Evolutionary conservation across 2,329 filamentous ascomycete species (phyloP).

Genomic region (Hymenoscyphus occultus): DNA sequence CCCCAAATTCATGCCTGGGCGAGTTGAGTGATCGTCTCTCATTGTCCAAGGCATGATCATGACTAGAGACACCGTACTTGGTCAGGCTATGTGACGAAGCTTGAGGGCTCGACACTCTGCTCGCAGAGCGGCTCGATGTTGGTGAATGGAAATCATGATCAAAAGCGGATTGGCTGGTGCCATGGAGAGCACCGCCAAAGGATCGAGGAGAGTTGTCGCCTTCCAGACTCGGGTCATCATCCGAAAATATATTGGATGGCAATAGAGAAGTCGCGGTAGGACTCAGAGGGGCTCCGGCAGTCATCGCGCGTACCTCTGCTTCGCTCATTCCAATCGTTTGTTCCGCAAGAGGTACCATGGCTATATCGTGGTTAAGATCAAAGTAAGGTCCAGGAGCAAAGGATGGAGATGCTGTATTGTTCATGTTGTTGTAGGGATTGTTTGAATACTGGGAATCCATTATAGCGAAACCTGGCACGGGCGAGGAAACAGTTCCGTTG

Average conservation of each 20-base stretch:
- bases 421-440: slow-evolving; percentile 44
- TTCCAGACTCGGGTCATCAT: slow-evolving; percentile 53
- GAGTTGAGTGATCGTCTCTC: slow-evolving; percentile 33
- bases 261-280: slow-evolving; percentile 72
- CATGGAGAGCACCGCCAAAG: slow-evolving; percentile 34
- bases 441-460: slow-evolving; percentile 38
- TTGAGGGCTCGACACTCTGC: slow-evolving; percentile 60
- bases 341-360: slow-evolving; percentile 34
- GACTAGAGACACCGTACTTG: slow-evolving; percentile 41
- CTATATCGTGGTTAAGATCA: slow-evolving; percentile 33
- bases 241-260: slow-evolving; percentile 62
- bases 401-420: slow-evolving; percentile 43
- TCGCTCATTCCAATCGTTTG: slow-evolving; percentile 51
- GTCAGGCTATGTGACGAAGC: slow-evolving; percentile 57
- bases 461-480: slow-evolving; percentile 31
- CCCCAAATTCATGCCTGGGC: slow-evolving; percentile 30
- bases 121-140: slow-evolving; percentile 53
- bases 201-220: slow-evolving; percentile 24
- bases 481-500: slow-evolving; percentile 38
- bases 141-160: slow-evolving; percentile 56
- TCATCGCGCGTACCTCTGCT: slow-evolving; percentile 58
- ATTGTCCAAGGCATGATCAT: slow-evolving; percentile 28
- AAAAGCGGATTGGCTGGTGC: slow-evolving; percentile 38
- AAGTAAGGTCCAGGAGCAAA: slow-evolving; percentile 52
- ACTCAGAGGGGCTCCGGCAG: slow-evolving; percentile 67